phyloP scores from a whole-genome alignment of 176 grass and related monocot species.

The Eragrostis nindensis region DNA sequence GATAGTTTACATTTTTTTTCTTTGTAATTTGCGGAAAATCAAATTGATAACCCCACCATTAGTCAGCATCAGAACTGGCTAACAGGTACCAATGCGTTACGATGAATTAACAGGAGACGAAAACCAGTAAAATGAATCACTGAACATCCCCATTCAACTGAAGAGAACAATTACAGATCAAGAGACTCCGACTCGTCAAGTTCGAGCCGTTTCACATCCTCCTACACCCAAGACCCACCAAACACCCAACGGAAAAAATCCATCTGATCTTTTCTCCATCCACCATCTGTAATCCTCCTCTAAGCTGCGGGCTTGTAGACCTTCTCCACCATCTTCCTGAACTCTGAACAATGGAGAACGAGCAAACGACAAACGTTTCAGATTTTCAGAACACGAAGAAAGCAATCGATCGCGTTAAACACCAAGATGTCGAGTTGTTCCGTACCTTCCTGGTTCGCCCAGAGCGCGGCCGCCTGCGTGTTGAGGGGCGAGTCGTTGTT shows the following conservation, averaged over 20 bases:
- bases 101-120: neutral
- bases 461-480: conserved; percentile 82
- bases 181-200: neutral
- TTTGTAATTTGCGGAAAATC: neutral
- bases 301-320: conserved; percentile 62
- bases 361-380: neutral
- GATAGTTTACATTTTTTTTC: neutral
- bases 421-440: neutral
- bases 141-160: neutral
- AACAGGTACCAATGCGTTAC: no score
- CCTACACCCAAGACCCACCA: neutral
- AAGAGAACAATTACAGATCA: conserved; percentile 19
- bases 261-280: conserved; percentile 2
- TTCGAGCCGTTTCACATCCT: neutral
- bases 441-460: conserved; percentile 87
- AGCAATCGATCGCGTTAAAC: neutral
- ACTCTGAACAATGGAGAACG: conserved; percentile 55
- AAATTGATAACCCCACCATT: neutral
- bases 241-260: conserved; percentile 5
- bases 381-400: neutral
- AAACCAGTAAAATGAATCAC: neutral
- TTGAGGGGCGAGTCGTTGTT: conserved; percentile 98
- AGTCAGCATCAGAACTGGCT: no score
- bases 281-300: neutral
- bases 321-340: conserved; percentile 97